Evolutionary conservation across 2,329 filamentous ascomycete species (phyloP), one percentile per base, ranked within the genome.

Genomic region (Colletotrichum shisoi): DNA sequence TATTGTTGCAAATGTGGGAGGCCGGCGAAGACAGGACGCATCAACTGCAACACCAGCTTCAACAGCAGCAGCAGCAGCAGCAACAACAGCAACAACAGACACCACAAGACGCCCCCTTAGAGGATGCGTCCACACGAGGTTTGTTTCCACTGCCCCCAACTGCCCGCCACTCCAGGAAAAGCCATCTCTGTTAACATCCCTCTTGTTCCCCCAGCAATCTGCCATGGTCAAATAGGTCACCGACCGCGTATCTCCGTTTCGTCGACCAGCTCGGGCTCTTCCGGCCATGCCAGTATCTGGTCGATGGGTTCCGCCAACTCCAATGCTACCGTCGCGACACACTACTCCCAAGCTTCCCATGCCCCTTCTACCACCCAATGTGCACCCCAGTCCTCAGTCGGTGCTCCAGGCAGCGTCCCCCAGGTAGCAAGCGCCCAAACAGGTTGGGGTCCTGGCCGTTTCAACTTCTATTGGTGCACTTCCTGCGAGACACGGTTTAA

Each of bases 401-500:
- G 67, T 62, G 51, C 67, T 19, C 56, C 64, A 1, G 59, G 63
- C 56, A 54, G 52, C 45, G 37, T 71, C 8, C 62, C 69, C 12
- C 68, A 69, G 64, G 54, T 70, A 54, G 65, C 68, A 39, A 69
- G 63, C 60, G 67, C 69, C 24, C 69, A 70, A 48, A 69, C 67
- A 8, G 69, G 69, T 31, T 70, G 69, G 69, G 69, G 69, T 19
- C 69, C 69, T 6, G 66, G 72, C 46, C 56, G 67, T 17, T 71
- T 72, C 68, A 83, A 84, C 69, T 81, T 84, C 34, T 85, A 85
- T 74, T 85, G 83, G 83, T 85, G 83, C 72, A 85, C 83, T 4
- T 84, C 82, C 19, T 85, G 82, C 75, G 87, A 89, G 74, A 88
- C 88, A 56, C 87, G 86, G 52, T 88, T 90, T 73, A 87, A 88